Evolutionary conservation across 495 filamentous ascomycete species (phyloP), one percentile per base, ranked within the genome.

Genomic region (Daldinia grandis): DNA sequence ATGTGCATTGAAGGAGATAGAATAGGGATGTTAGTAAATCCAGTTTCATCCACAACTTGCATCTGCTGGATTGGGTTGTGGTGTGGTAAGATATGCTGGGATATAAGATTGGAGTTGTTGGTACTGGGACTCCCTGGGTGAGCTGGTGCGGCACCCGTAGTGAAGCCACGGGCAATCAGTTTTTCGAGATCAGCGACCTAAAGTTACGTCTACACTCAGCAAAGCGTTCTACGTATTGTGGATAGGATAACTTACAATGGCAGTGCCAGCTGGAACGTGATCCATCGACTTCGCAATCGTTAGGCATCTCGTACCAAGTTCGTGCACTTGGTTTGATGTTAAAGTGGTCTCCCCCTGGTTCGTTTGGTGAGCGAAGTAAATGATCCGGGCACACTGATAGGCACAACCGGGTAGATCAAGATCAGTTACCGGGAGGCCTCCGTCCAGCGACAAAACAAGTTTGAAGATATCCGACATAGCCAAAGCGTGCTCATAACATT

Each of bases 391-490:
- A 62, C 82, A 86, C 63, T 86, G 83, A 44, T 82, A 82, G 0
- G 81, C 81, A 58, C 83, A 86, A 0, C 78, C 76, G n/a, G 82
- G 75, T 40, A 86, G 68, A 66, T 85, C 83, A 7, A 84, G 68
- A 59, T 85, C 83, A 8, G 81, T 81, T 9, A 85, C 74, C 0
- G 81, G 81, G 3, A 80, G 74, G 15, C 74, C 79, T 58, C 73
- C 77, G 3, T 79, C 76, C 3, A 83, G 76, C 10, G 75, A 75
- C 60, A 85, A 64, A 19, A 84, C 62, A 47, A 79, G 69, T 3
- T 79, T 77, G 65, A 86, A 82, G 64, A 84, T 83, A 60, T 83
- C 81, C 2, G 83, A 74, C 80, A 85, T 82, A 17, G 81, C 79
- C 12, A 78, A 64, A 21, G 83, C 83, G 47, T 86, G 83, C 27